phyloP scores from a whole-genome alignment of 805 yeast genomes.

The Schizosaccharomyces lindneri region DNA sequence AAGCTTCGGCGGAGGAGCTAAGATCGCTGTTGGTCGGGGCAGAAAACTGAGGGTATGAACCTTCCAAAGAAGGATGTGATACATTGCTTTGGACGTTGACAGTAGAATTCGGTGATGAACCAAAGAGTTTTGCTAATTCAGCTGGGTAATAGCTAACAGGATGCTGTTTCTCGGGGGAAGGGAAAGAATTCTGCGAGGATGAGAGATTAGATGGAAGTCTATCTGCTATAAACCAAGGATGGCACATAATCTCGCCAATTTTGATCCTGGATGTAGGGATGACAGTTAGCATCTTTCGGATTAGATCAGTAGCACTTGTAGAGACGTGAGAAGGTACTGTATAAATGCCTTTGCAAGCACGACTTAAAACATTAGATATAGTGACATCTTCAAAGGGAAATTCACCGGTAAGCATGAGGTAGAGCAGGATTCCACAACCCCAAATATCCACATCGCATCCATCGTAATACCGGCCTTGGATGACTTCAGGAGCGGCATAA shows the following conservation, averaged over 20 bases:
- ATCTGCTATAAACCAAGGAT: conserved; percentile 72
- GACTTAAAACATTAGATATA: conserved; percentile 79
- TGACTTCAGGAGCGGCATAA: conserved; percentile 94
- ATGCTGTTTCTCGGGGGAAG: not conserved
- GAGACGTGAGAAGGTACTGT: conserved; percentile 70
- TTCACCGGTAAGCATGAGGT: conserved; percentile 88
- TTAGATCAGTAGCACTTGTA: conserved; percentile 56
- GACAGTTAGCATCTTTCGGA: conserved; percentile 78
- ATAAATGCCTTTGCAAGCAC: conserved; percentile 68
- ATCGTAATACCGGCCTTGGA: conserved; percentile 79
- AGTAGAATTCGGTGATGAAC: not conserved
- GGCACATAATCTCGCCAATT: conserved; percentile 74
- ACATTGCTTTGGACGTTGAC: too few species aligned
- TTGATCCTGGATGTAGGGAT: conserved; percentile 86
- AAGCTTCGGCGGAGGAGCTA: not conserved
- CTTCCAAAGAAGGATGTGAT: not conserved
- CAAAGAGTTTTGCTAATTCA: not conserved
- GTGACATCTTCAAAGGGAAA: conserved; percentile 90
- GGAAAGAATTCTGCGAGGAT: not conserved
- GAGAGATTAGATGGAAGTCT: conserved; percentile 38
- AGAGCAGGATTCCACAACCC: conserved; percentile 87
- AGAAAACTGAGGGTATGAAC: not conserved
- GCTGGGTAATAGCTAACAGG: not conserved
- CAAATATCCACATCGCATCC: conserved; percentile 97
- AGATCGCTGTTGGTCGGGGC: not conserved